Conservation (phyloP, 2,329 filamentous ascomycete species). For the Nannizziopsis barbatae region DNA sequence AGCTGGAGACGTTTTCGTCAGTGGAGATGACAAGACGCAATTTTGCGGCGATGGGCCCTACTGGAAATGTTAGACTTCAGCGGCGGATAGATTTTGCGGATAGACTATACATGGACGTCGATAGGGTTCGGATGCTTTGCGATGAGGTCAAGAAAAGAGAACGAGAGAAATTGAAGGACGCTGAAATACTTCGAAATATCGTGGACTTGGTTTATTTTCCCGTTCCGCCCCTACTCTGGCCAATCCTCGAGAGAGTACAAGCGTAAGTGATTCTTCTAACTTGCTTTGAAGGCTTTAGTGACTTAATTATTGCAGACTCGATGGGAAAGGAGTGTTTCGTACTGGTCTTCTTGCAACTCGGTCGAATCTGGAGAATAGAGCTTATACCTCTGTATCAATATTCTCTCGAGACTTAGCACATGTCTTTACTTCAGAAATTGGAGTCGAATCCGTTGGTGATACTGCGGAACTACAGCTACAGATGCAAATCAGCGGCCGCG, state of each 20-base stretch:
- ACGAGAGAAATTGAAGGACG: conserved; percentile 62
- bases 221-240: conserved; percentile 61
- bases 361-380: conserved; percentile 43
- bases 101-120: conserved; percentile 53
- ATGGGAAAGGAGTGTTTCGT: conserved; percentile 44
- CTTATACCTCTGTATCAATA: conserved; percentile 49
- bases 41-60: conserved; percentile 87
- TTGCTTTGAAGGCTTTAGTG: not conserved
- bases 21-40: conserved; percentile 95
- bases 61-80: conserved; percentile 63
- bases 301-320: conserved; percentile 31
- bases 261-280: conserved; percentile 49
- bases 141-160: conserved; percentile 65
- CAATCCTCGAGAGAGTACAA: conserved; percentile 68
- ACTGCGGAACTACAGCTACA: conserved; percentile 34
- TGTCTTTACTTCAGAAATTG: conserved; percentile 46
- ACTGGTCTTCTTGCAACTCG: conserved; percentile 44
- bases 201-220: conserved; percentile 90
- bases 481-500: conserved; percentile 41
- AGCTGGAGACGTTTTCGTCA: conserved; percentile 91
- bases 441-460: conserved; percentile 38
- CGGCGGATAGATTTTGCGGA: conserved; percentile 83
- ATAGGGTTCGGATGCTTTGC: conserved; percentile 60
- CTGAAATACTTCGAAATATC: conserved; percentile 63
- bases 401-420: conserved; percentile 49